These are phyloP conservation scores for Russula earlei DNA, from an alignment of 768 basidiomycete species.

Conservation along the genomic window DNA sequence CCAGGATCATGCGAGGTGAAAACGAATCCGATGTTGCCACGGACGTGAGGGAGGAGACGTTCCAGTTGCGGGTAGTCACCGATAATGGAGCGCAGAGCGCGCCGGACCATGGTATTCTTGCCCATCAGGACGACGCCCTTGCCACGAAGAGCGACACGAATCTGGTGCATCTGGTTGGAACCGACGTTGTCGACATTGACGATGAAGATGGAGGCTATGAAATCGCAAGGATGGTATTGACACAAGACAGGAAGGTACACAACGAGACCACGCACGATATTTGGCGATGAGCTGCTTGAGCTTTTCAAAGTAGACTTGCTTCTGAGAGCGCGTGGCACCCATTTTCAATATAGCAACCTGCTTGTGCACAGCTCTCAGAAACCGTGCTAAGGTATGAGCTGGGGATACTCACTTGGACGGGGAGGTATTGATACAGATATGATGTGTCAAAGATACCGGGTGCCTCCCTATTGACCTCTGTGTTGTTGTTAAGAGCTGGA, in stretches of 20 bases:
- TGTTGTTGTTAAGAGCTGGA: background rate
- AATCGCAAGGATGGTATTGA: background rate
- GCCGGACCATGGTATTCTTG: constrained; percentile 99
- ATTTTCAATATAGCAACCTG: constrained; percentile 37
- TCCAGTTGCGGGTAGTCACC: constrained; percentile 89
- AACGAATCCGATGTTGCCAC: constrained; percentile 98
- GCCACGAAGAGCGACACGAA: constrained; percentile 90
- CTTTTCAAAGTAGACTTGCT: constrained; percentile 86
- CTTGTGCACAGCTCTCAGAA: constrained; percentile 1
- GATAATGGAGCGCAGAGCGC: constrained; percentile 88
- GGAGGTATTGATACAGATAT: constrained; percentile 12
- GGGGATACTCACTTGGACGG: constrained; percentile 4
- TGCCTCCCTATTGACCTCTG: constrained; percentile 95
- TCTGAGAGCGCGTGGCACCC: constrained; percentile 87
- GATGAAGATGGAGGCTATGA: constrained; percentile 90
- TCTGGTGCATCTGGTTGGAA: constrained; percentile 99
- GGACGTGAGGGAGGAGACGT: constrained; percentile 90
- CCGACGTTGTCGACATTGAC: constrained; percentile 99
- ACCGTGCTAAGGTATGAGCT: background rate
- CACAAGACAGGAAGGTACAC: background rate
- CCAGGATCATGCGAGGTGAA: constrained; percentile 88
- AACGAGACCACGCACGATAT: constrained; percentile 56
- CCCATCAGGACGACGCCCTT: constrained; percentile 98
- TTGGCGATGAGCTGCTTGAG: constrained; percentile 87
- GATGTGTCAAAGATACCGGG: constrained; percentile 23